Evolutionary conservation across 495 filamentous ascomycete genomes (phyloP).

Genomic region (Penicillium macrosclerotiorum): DNA sequence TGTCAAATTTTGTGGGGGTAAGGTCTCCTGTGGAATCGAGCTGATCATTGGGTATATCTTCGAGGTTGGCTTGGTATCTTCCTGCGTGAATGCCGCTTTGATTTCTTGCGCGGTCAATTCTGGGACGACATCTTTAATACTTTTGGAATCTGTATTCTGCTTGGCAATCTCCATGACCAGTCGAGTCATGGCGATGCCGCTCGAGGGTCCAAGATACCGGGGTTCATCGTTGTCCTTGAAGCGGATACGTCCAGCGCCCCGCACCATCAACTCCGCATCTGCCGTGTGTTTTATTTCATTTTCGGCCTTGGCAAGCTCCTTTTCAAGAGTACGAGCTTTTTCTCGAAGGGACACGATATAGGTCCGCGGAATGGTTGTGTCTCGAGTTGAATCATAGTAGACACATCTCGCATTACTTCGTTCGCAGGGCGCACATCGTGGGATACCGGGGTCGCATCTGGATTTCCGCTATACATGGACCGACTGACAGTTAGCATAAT

Average conservation of each 20-base stretch:
- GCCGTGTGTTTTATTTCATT: conserved; percentile 65
- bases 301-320: conserved; percentile 61
- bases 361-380: conserved; percentile 70
- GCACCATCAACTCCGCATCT: conserved; percentile 76
- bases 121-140: conserved; percentile 84
- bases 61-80: conserved; percentile 59
- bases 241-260: conserved; percentile 75
- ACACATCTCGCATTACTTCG: conserved; percentile 85
- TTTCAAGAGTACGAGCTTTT: conserved; percentile 73
- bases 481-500: neutral
- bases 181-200: conserved; percentile 89
- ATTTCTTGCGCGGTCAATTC: conserved; percentile 60
- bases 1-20: conserved; percentile 65
- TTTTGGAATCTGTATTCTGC: conserved; percentile 76
- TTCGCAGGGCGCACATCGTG: conserved; percentile 89
- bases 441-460: conserved; percentile 86
- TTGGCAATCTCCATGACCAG: conserved; percentile 95
- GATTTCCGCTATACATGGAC: conserved; percentile 73
- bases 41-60: conserved; percentile 79
- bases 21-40: conserved; percentile 61
- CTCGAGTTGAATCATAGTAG: conserved; percentile 85
- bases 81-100: conserved; percentile 53
- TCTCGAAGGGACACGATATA: conserved; percentile 89
- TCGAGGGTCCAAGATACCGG: conserved; percentile 85
- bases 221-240: conserved; percentile 80